Evolutionary conservation across 306 rosid species (phyloP).

Genomic region (Corylus avellana): DNA sequence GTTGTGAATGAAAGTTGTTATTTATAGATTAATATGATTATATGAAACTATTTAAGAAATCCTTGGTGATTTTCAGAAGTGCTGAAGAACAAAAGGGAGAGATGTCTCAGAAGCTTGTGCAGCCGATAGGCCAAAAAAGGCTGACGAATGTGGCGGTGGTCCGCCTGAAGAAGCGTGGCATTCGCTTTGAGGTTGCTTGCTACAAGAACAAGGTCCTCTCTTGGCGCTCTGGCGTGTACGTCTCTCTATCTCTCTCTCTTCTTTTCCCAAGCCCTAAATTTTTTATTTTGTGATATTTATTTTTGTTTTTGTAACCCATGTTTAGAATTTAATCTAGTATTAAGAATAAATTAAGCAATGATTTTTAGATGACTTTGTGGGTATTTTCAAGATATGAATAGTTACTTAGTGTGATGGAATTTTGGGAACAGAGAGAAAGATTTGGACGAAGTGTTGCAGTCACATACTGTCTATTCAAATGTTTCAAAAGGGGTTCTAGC

Average conservation of each 20-base stretch:
- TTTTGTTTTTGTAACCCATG: not conserved
- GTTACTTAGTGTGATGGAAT: not conserved
- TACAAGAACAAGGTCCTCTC: constrained; percentile 92
- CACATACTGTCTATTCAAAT: constrained; percentile 79
- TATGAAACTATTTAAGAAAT: too few relatives aligned
- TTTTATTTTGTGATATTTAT: too few relatives aligned
- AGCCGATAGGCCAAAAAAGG: constrained; percentile 93
- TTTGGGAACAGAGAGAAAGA: constrained; percentile 71
- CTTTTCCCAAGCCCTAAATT: constrained; percentile 11
- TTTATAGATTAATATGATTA: too few relatives aligned
- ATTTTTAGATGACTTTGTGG: too few relatives aligned
- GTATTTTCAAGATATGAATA: not conserved
- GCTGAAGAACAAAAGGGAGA: not conserved
- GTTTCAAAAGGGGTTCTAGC: constrained; percentile 97
- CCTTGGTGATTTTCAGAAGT: too few relatives aligned
- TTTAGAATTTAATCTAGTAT: not conserved
- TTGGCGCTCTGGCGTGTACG: constrained; percentile 96
- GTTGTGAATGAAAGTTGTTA: too few relatives aligned
- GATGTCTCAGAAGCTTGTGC: constrained; percentile 72
- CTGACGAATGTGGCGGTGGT: constrained; percentile 94
- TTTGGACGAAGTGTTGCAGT: constrained; percentile 89
- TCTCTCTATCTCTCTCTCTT: not conserved
- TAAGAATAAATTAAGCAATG: not conserved
- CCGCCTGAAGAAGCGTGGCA: constrained; percentile 80
- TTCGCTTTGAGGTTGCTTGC: constrained; percentile 90